Evolutionary conservation across 2,329 filamentous ascomycete species (phyloP), one percentile per base, ranked within the genome.

Genomic region (Penicillium sp.): DNA sequence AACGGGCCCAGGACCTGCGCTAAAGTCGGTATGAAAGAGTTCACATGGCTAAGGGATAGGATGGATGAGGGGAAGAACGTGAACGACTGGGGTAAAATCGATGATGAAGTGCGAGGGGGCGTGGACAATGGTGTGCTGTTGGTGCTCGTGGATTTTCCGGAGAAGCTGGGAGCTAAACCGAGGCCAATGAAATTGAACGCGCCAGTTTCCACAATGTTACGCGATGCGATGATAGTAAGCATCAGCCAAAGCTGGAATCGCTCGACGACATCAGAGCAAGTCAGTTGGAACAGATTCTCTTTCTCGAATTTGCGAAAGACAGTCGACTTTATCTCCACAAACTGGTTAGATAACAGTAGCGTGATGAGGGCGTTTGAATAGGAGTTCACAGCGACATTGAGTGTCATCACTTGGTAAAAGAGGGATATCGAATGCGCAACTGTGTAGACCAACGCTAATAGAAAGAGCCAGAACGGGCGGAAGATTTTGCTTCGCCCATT

Each of bases 291-390:
- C 0, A 96, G 80, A 63, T 96, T 98, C 70, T 99, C 95, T 73
- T 97, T 98, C 68, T 99, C 95, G 62, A 98, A 96, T 59, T 93
- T 95, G 79, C 99, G 98, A 81, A 99, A 99, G 1, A 99, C 96
- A 0, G 93, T 96, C 59, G 91, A 91, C 71, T 99, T 99, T 80
- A 99, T 96, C 77, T 99, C 95, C 44, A 99, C 95, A 68, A 99
- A 99, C 70, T 99, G 96, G 70, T 98, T 99, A 7, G 93, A 97
- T 71, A 99, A 86, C 2, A 99, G 81, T 1, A 99, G 84, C 0
- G 95, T 97, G 33, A 99, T 82, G 5, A 99, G 80, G 0, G 95
- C 93, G 70, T 99, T 99, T 0, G 93, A 97, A 75, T 99, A 99
- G 0, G 93, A 97, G 75, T 99, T 99, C 66, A 99, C 93, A 0